A percentile compares a stretch with the other conserved stretches of the same genome.
Conservation (phyloP, 805 yeast species). For the Barnettozyma populi region DNA sequence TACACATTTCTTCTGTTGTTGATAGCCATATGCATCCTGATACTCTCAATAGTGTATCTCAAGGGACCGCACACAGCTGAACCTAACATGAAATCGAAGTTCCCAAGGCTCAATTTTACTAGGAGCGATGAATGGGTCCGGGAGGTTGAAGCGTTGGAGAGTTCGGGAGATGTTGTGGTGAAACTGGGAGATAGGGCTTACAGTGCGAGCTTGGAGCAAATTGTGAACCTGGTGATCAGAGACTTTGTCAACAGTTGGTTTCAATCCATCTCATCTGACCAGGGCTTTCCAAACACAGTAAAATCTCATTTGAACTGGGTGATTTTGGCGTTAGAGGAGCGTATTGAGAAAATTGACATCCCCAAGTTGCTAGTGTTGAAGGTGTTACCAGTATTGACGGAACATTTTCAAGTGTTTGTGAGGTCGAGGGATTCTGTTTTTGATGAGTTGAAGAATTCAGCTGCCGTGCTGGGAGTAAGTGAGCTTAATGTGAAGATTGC, state of each 20-base stretch:
- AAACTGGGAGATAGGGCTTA: slow-evolving; percentile 7
- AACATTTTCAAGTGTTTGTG: slow-evolving; percentile 52
- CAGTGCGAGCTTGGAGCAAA: slow-evolving; percentile 39
- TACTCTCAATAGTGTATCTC: neutral
- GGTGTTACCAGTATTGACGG: slow-evolving; percentile 59
- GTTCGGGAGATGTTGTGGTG: slow-evolving; percentile 6
- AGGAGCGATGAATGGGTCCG: slow-evolving; percentile 27
- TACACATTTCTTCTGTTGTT: neutral
- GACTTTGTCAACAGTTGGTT: slow-evolving; percentile 60
- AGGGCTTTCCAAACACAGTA: slow-evolving; percentile 37
- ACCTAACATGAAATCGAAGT: slow-evolving; percentile 1
- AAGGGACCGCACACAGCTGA: neutral
- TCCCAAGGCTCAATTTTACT: slow-evolving; percentile 26
- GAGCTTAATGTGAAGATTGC: slow-evolving; percentile 40
- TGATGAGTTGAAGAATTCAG: slow-evolving; percentile 23
- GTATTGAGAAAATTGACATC: slow-evolving; percentile 43
- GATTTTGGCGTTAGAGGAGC: slow-evolving; percentile 34
- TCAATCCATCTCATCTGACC: slow-evolving; percentile 35
- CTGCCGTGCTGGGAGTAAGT: slow-evolving; percentile 22
- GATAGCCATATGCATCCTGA: neutral
- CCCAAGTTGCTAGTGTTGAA: slow-evolving; percentile 52
- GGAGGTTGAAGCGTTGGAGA: slow-evolving; percentile 16
- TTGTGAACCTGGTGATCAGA: slow-evolving; percentile 41
- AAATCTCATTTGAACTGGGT: slow-evolving; percentile 37
- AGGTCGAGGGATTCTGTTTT: slow-evolving; percentile 32